A percentile compares a stretch with the other conserved stretches of the same genome.
These are phyloP conservation scores for Jacaranda copaia DNA, from an alignment of 257 asterid genomes.

Conservation along the genomic window DNA sequence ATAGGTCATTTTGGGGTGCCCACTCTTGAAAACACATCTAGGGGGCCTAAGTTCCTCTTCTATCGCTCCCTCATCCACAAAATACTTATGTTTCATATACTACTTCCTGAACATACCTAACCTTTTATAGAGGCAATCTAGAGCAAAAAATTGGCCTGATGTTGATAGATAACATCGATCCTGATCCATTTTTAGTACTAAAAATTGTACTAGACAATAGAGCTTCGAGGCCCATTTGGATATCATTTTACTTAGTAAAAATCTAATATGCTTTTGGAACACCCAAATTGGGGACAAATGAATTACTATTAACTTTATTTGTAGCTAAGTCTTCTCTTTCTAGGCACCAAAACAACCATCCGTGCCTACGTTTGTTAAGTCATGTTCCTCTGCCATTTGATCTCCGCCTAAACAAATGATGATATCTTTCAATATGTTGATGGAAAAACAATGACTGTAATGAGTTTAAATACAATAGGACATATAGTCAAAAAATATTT, in stretches of 20 bases:
- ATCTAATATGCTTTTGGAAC: background rate
- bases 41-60: background rate
- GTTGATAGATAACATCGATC: background rate
- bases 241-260: background rate
- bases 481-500: too few species aligned
- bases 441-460: too few species aligned
- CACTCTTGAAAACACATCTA: background rate
- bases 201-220: constrained; percentile 18
- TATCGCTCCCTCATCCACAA: constrained; percentile 14
- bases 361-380: too few species aligned
- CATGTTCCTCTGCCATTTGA: too few species aligned
- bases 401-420: too few species aligned
- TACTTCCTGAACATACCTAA: constrained; percentile 19
- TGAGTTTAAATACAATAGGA: too few species aligned
- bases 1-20: background rate
- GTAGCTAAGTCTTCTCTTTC: background rate
- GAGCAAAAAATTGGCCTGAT: background rate
- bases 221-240: accelerated
- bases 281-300: too few species aligned
- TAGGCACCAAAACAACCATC: background rate
- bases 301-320: background rate
- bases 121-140: background rate
- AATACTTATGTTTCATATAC: background rate
- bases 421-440: too few species aligned
- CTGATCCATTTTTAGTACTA: background rate